phyloP scores from a whole-genome alignment of 2,329 filamentous ascomycete genomes.

The Coniochaeta sp. region DNA sequence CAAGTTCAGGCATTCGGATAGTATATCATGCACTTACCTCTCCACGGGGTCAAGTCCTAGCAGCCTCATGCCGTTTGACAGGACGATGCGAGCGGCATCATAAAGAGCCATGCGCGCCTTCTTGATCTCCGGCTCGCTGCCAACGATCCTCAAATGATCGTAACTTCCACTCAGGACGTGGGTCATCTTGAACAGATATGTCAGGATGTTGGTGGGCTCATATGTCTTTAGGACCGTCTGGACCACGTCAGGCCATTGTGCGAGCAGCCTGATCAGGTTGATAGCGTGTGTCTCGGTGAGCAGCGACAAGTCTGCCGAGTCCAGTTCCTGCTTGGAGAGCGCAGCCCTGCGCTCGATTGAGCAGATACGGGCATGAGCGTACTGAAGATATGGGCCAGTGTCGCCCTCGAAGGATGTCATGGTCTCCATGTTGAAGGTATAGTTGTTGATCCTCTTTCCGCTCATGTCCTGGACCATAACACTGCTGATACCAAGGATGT shows the following conservation, averaged over 20 bases:
- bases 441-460: constrained; percentile 72
- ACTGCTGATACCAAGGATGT: constrained; percentile 83
- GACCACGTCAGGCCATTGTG: constrained; percentile 79
- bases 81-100: constrained; percentile 63
- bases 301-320: constrained; percentile 56
- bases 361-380: constrained; percentile 67
- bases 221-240: constrained; percentile 78
- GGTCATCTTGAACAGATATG: constrained; percentile 80
- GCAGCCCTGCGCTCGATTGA: constrained; percentile 52
- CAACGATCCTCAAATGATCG: constrained; percentile 75
- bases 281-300: constrained; percentile 65
- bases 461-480: constrained; percentile 99
- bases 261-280: constrained; percentile 67
- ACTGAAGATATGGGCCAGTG: constrained; percentile 79
- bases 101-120: constrained; percentile 71
- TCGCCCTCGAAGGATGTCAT: constrained; percentile 83
- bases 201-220: constrained; percentile 48
- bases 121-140: constrained; percentile 65
- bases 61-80: constrained; percentile 77
- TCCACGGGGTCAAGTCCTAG: constrained; percentile 74
- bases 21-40: constrained; percentile 26
- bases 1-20: neutral
- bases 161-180: constrained; percentile 75
- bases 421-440: constrained; percentile 68
- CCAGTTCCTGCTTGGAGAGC: constrained; percentile 49